These are phyloP conservation scores for Sporothrix protearum DNA, from an alignment of 2,329 filamentous ascomycete genomes.

Conservation along the genomic window DNA sequence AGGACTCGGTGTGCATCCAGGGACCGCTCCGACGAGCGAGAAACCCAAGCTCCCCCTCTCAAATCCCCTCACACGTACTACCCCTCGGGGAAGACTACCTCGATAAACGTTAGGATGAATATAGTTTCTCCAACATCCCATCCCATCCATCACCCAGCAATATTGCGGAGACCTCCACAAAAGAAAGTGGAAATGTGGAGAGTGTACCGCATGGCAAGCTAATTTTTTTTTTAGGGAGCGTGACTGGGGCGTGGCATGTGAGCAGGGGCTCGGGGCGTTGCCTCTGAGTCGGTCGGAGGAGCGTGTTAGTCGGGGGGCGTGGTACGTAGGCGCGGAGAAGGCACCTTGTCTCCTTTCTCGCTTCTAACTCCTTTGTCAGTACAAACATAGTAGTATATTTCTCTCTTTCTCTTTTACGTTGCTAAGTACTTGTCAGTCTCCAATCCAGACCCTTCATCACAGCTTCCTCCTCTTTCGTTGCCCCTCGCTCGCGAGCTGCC, in stretches of 20 bases:
- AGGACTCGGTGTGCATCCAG: background rate
- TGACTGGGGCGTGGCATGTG: constrained; percentile 10
- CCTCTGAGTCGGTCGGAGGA: background rate
- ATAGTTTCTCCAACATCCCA: constrained; percentile 16
- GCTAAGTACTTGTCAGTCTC: background rate
- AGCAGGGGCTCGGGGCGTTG: background rate
- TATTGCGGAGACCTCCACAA: constrained; percentile 21
- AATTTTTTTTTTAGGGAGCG: background rate
- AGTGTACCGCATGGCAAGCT: constrained; percentile 7
- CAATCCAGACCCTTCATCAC: background rate
- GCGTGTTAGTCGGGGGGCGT: background rate
- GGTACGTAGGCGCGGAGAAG: background rate
- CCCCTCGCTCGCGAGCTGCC: background rate
- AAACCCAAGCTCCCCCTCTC: constrained; percentile 7
- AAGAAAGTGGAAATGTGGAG: constrained; percentile 17
- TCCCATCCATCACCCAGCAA: background rate
- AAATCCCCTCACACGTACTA: constrained; percentile 6
- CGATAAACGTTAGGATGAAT: constrained; percentile 2
- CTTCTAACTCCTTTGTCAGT: background rate
- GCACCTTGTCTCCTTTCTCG: background rate
- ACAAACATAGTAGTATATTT: no score
- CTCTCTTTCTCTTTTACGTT: background rate
- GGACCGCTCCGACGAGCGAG: background rate
- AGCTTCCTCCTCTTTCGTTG: background rate
- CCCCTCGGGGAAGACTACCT: constrained; percentile 8